Evolutionary conservation across 306 rosid species (phyloP), one percentile per base, ranked within the genome.

Genomic region (Sindora glabra): DNA sequence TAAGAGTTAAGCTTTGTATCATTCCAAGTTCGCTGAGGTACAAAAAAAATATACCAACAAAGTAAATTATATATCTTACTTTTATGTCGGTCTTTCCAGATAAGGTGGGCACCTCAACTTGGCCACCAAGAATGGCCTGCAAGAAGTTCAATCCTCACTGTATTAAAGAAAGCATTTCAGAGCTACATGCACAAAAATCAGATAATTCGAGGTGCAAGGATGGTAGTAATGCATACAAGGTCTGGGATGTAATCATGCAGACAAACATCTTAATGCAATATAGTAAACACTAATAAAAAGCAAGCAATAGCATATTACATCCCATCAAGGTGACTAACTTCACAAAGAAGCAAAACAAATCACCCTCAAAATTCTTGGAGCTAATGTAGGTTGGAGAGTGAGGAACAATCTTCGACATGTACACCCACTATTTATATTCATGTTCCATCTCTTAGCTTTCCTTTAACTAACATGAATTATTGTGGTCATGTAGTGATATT

Each of bases 51-150:
- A 33, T 12, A 55, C 30, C 47, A 19, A 56, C 22, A 62, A 56
- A 25, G 63, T 39, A 67, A 61, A 65, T 56, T 65, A 54, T 6
- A 56, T 26, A 37, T 44, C 73, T 74, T 86, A 92, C 99, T 37
- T 89, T 75, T 59, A 92, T 62, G 80, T 76, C 77, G 24, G 21
- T 68, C 77, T 74, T 86, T 80, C 96, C 99, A 1, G 79, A 76
- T 66, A 92, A 75, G 56, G 96, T 89, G 46, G 95, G 99, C 41
- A 92, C 95, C 64, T 86, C 94, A 65, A 89, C 90, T 75, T 73
- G 71, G 51, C 96, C 96, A 42, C 99, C 99, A 71, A 92, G 87
- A 76, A 92, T 83, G 73, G 96, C 99, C 99, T 92, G 86, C n/a
- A 78, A 69, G 59, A 64, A 23, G 21, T 66, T 50, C 48, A 75